A percentile compares a stretch with the other conserved stretches of the same genome.
These are phyloP conservation scores for Neocatenulostroma microsporum DNA, from an alignment of 2,329 filamentous ascomycete species.

Conservation along the genomic window DNA sequence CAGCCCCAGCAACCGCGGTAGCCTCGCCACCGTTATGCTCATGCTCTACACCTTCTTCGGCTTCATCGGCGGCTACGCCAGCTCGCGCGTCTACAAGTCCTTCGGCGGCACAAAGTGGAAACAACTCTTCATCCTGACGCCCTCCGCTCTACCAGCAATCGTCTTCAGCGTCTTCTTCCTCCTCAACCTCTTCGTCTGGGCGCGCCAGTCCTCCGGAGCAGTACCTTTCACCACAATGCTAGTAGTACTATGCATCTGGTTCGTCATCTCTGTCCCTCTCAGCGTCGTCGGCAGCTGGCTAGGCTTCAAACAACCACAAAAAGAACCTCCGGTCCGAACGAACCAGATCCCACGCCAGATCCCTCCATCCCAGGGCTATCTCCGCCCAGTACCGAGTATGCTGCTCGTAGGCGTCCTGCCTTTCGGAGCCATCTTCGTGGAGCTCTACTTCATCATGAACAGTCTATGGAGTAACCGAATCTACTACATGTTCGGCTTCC, in stretches of 20 bases:
- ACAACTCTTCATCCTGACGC: constrained; percentile 81
- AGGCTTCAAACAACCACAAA: constrained; percentile 64
- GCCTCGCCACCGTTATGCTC: constrained; percentile 85
- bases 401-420: constrained; percentile 85
- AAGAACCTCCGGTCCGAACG: constrained; percentile 78
- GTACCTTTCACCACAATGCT: constrained; percentile 97
- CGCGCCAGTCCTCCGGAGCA: constrained; percentile 80
- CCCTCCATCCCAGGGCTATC: constrained; percentile 72
- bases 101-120: constrained; percentile 93
- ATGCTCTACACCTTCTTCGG: constrained; percentile 89
- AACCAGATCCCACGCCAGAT: constrained; percentile 99
- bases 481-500: constrained; percentile 99
- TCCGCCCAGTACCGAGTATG: constrained; percentile 82
- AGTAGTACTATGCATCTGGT: constrained; percentile 89
- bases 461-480: constrained; percentile 98
- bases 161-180: constrained; percentile 88
- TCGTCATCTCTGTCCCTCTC: constrained; percentile 87
- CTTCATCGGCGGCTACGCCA: constrained; percentile 85
- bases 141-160: constrained; percentile 72
- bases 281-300: constrained; percentile 88
- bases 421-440: constrained; percentile 94
- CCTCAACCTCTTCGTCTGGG: constrained; percentile 93
- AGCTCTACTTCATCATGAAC: constrained; percentile 99
- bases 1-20: constrained; percentile 90
- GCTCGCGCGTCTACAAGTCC: constrained; percentile 86